A percentile compares a stretch with the other conserved stretches of the same genome.
Conservation (phyloP, 2,329 filamentous ascomycete genomes). For the Xylaria hypoxylon region DNA sequence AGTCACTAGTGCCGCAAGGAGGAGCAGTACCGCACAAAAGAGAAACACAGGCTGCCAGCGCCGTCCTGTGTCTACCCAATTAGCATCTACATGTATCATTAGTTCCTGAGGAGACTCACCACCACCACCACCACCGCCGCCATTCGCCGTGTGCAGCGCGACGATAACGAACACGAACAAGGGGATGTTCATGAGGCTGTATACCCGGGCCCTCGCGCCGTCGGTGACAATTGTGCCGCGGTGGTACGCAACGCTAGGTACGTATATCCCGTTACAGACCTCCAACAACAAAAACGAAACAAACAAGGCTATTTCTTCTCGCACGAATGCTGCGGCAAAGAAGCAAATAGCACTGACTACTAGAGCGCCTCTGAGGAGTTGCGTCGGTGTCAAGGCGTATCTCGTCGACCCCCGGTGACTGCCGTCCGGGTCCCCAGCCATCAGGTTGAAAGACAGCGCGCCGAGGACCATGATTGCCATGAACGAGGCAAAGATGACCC, state of each 20-base stretch:
- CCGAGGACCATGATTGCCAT: constrained; percentile 71
- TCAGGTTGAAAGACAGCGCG: constrained; percentile 63
- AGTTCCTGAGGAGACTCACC: constrained; percentile 31
- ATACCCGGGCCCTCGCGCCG: constrained; percentile 47
- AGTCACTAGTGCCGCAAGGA: constrained; percentile 41
- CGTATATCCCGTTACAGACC: constrained; percentile 52
- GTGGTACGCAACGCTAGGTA: constrained; percentile 51
- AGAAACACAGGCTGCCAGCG: constrained; percentile 42
- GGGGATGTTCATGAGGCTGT: constrained; percentile 59
- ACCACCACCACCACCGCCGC: constrained; percentile 41
- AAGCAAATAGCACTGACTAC: constrained; percentile 44
- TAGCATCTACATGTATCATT: not conserved
- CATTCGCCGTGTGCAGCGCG: constrained; percentile 56
- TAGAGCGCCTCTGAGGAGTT: constrained; percentile 44
- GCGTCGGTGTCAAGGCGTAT: constrained; percentile 31
- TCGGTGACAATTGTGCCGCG: constrained; percentile 49
- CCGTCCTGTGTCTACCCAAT: constrained; percentile 29
- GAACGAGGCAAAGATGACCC: constrained; percentile 67
- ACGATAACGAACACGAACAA: constrained; percentile 68
- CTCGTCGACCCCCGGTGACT: not conserved
- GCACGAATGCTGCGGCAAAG: constrained; percentile 38
- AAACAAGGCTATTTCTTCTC: constrained; percentile 45
- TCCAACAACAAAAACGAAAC: constrained; percentile 49
- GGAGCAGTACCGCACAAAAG: constrained; percentile 42
- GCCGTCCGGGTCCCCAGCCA: constrained; percentile 21